Base-by-base conservation (phyloP, 2,329 filamentous ascomycete species). In the Diaporthe ilicicola region DNA sequence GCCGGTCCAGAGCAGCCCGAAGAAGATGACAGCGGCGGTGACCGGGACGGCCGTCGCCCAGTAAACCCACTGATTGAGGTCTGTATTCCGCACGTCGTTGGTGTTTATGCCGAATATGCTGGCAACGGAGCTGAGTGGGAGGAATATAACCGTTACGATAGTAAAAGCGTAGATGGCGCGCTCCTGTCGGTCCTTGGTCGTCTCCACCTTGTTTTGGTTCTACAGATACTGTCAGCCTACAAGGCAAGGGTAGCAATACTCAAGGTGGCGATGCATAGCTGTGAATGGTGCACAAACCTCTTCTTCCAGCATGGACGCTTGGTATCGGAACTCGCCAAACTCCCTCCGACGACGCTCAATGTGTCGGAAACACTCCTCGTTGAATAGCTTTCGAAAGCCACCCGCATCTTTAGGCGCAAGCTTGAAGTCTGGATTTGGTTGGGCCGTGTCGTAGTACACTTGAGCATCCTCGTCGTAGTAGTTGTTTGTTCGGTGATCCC, bases 31-130 rank as follows among this genome's bases (percentile, higher is more conserved):
- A 3, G 80, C 69, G 0, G 82, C 62, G 0, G 86, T 87, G 3
- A 87, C 78, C 0, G 85, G 85, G 13, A 88, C 69, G 2, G 86
- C 84, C 0, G 82, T 80, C 2, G 79, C 81, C 86, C 86, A 88
- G 76, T 86, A 88, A 3, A 83, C 74, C 82, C 84, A 85, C 76
- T 87, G 85, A 4, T 22, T 15, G 15, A 42, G 22, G 15, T 42
- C 37, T 37, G 37, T 59, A 17, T 59, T 37, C 24, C 55, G 13
- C 5, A 88, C 79, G 74, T 87, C 86, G 61, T 77, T 78, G 4
- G 85, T 85, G 75, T 88, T 87, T 84, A 88, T 88, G 67, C 86
- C 86, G 73, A 88, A 85, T 69, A 87, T 82, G 74, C 82, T 84
- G 13, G 84, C 82, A 3, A 87, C 80, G 34, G 84, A 79, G 62